phyloP scores from a whole-genome alignment of 176 grass and related monocot species.

The Metroxylon sagu region DNA sequence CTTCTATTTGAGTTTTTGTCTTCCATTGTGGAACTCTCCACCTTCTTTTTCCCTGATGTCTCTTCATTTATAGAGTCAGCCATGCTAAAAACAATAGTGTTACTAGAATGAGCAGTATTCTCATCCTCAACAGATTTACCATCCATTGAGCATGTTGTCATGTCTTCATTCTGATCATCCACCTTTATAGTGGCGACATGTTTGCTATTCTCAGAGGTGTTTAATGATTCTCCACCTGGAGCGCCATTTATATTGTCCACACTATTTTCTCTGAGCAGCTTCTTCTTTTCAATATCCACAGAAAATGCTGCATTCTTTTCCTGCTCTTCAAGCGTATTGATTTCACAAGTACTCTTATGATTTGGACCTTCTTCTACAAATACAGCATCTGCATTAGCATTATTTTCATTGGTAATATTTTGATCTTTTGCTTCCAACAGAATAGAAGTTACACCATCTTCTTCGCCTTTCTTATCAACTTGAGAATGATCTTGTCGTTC shows the following conservation, averaged over 20 bases:
- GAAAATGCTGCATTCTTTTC: neutral
- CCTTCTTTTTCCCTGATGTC: neutral
- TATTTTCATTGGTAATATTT: neutral
- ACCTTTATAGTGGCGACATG: neutral
- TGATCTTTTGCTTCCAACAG: neutral
- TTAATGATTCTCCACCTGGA: conserved; percentile 6
- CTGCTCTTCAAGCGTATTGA: neutral
- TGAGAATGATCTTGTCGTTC: conserved; percentile 6
- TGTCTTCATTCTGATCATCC: neutral
- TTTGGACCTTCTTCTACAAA: neutral
- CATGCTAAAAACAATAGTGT: neutral
- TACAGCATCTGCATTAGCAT: neutral
- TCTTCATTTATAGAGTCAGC: neutral
- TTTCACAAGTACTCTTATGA: neutral
- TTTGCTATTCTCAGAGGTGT: neutral
- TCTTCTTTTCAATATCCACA: conserved; percentile 1
- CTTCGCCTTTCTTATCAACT: conserved; percentile 12
- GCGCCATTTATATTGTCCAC: neutral
- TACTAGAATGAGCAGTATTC: neutral
- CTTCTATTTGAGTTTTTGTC: conserved; percentile 4
- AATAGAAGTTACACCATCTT: neutral
- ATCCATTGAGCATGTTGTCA: neutral
- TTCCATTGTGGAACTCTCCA: neutral
- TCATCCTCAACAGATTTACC: neutral
- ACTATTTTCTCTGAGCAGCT: neutral